These are phyloP conservation scores for Knufia petricola DNA, from an alignment of 2,329 filamentous ascomycete species.

Conservation along the genomic window DNA sequence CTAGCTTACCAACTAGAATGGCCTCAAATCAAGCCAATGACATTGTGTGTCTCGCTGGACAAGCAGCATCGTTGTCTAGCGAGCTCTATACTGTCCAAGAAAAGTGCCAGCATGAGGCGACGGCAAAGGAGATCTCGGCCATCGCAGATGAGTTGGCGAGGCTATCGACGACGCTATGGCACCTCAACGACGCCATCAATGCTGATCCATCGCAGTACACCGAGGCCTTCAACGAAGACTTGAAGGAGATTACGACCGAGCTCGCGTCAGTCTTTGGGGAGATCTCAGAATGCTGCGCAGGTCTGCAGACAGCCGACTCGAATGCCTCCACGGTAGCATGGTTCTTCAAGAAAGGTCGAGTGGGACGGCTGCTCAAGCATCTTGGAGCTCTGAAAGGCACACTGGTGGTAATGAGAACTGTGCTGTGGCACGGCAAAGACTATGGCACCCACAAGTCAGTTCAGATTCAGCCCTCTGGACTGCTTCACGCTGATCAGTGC, in stretches of 20 bases:
- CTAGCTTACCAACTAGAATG: slow-evolving; percentile 2
- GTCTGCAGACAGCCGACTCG: slow-evolving; percentile 19
- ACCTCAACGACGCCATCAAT: slow-evolving; percentile 17
- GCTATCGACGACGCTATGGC: slow-evolving; percentile 15
- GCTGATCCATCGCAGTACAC: slow-evolving; percentile 18
- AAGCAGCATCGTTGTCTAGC: slow-evolving; percentile 14
- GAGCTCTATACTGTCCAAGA: slow-evolving; percentile 13
- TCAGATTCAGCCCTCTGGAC: not conserved
- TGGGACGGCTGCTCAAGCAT: slow-evolving; percentile 21
- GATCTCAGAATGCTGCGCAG: slow-evolving; percentile 19
- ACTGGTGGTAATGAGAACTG: slow-evolving; percentile 23
- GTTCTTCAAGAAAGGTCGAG: slow-evolving; percentile 20
- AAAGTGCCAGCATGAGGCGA: slow-evolving; percentile 18
- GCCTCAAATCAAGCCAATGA: not conserved
- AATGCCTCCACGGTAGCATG: slow-evolving; percentile 15
- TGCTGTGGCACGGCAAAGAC: slow-evolving; percentile 22
- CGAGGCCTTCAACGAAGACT: slow-evolving; percentile 20
- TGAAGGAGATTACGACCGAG: slow-evolving; percentile 18
- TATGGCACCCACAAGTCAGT: slow-evolving; percentile 21
- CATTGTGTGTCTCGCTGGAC: slow-evolving; percentile 11
- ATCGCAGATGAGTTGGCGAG: slow-evolving; percentile 16
- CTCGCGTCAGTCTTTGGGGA: slow-evolving; percentile 21
- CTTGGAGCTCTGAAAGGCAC: slow-evolving; percentile 22
- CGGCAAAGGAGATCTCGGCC: slow-evolving; percentile 15
- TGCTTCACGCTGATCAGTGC: not conserved